A percentile compares a stretch with the other conserved stretches of the same genome.
These are phyloP conservation scores for Aspergillus fijiensis DNA, from an alignment of 2,329 filamentous ascomycete genomes.

Conservation along the genomic window DNA sequence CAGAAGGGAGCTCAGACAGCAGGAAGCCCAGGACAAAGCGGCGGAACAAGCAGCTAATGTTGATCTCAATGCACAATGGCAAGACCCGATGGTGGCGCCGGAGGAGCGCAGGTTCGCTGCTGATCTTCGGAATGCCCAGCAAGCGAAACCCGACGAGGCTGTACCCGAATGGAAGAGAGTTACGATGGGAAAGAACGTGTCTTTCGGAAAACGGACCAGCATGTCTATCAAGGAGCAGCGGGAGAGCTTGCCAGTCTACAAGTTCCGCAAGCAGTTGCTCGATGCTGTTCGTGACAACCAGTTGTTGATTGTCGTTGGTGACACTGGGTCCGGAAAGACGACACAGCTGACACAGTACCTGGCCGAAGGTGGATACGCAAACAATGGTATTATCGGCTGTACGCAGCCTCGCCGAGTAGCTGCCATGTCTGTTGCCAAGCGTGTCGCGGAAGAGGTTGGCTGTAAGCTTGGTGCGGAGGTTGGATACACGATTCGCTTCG, in stretches of 20 bases:
- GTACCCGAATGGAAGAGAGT: slow-evolving; percentile 92
- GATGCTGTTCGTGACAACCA: slow-evolving; percentile 86
- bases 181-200: slow-evolving; percentile 74
- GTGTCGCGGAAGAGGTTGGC: slow-evolving; percentile 93
- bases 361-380: slow-evolving; percentile 85
- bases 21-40: slow-evolving; percentile 76
- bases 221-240: slow-evolving; percentile 95
- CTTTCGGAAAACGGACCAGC: slow-evolving; percentile 80
- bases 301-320: slow-evolving; percentile 91
- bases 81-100: slow-evolving; percentile 89
- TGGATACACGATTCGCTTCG: slow-evolving; percentile 96
- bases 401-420: slow-evolving; percentile 96
- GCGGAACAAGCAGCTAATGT: slow-evolving; percentile 74
- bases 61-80: slow-evolving; percentile 87
- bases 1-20: slow-evolving; percentile 80
- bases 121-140: slow-evolving; percentile 70
- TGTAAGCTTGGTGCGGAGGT: slow-evolving; percentile 89
- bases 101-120: slow-evolving; percentile 85
- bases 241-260: slow-evolving; percentile 83
- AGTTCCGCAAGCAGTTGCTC: slow-evolving; percentile 82
- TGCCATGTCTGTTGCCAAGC: slow-evolving; percentile 95
- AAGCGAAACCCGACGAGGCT: slow-evolving; percentile 60
- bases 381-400: slow-evolving; percentile 87
- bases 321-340: slow-evolving; percentile 96
- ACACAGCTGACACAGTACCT: slow-evolving; percentile 95